These are phyloP conservation scores for Arabis hirsuta DNA, from an alignment of 345 rosid genomes.

Conservation along the genomic window DNA sequence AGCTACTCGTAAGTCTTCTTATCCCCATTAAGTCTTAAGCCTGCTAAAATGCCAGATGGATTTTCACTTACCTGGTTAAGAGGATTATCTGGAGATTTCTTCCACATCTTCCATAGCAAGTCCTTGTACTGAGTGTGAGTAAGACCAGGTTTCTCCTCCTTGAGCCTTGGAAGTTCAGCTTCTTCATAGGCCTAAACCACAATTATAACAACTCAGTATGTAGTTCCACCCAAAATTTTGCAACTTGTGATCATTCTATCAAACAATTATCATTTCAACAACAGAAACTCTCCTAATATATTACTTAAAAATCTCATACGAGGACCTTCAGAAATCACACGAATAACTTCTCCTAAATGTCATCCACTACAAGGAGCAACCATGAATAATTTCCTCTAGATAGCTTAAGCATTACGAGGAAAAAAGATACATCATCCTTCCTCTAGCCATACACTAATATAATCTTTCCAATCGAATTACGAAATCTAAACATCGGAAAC, in stretches of 20 bases:
- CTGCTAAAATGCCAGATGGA: background rate
- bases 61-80: conserved; percentile 73
- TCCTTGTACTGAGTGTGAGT: conserved; percentile 96
- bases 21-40: background rate
- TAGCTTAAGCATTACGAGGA: background rate
- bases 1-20: background rate
- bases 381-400: too few relatives aligned
- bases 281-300: conserved; percentile 5
- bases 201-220: conserved; percentile 21
- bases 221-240: background rate
- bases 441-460: background rate
- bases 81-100: conserved; percentile 98
- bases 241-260: background rate
- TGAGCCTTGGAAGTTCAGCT: conserved; percentile 88
- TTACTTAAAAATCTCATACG: background rate
- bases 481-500: background rate
- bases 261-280: background rate
- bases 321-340: background rate
- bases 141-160: conserved; percentile 96
- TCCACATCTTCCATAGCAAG: conserved; percentile 98
- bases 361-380: background rate
- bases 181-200: conserved; percentile 82
- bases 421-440: background rate
- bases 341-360: background rate
- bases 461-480: background rate